Evolutionary conservation across 345 rosid species (phyloP).

Genomic region (Streptanthus diversifolius): DNA sequence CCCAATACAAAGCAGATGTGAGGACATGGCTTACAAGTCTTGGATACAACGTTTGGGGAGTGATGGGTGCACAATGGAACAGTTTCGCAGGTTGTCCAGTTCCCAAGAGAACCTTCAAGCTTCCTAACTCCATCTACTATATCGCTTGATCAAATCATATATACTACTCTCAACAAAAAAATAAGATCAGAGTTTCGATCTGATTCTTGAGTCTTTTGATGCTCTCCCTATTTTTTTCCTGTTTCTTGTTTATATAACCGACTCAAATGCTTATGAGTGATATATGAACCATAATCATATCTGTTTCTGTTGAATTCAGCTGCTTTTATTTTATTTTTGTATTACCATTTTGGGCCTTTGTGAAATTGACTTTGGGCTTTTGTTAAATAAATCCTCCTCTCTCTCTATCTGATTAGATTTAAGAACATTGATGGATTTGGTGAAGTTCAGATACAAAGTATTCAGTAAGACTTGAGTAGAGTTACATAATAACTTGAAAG

Average conservation of each 20-base stretch:
- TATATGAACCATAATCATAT: constrained; percentile 20
- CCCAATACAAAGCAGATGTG: constrained; percentile 53
- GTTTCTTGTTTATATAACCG: background rate
- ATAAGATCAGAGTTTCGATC: constrained; percentile 21
- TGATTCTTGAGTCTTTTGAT: constrained; percentile 28
- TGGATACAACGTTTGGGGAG: constrained; percentile 79
- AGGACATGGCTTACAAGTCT: constrained; percentile 47
- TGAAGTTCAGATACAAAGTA: background rate
- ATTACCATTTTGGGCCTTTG: constrained; percentile 25
- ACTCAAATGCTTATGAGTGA: constrained; percentile 12
- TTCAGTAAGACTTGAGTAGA: constrained; percentile 15
- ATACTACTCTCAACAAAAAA: constrained; percentile 4
- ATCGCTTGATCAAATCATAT: constrained; percentile 29
- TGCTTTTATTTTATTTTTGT: background rate
- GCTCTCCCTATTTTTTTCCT: background rate
- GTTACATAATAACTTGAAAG: constrained; percentile 25
- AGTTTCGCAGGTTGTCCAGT: constrained; percentile 62
- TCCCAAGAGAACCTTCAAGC: constrained; percentile 77
- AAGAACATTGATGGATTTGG: too few relatives aligned
- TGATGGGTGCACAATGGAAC: constrained; percentile 77
- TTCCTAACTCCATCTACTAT: constrained; percentile 82
- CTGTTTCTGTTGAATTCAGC: background rate
- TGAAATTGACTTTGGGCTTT: constrained; percentile 24
- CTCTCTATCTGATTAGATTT: background rate
- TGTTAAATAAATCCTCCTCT: background rate